Evolutionary conservation across 2,329 filamentous ascomycete species (phyloP).

Genomic region (Cadophora sp.): DNA sequence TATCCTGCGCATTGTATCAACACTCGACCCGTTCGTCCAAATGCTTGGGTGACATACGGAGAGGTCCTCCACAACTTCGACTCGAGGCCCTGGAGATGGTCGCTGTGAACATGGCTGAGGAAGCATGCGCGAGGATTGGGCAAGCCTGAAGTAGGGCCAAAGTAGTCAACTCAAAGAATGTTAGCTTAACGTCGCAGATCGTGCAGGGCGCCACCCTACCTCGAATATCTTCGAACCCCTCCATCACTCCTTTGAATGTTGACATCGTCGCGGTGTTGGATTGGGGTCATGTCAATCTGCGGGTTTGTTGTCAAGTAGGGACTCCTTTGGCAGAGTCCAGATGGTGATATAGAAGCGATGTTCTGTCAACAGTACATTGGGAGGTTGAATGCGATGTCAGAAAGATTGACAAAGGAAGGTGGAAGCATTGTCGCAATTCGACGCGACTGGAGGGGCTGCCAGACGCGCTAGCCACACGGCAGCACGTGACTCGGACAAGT

Average conservation of each 20-base stretch:
- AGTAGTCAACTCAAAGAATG: constrained; percentile 81
- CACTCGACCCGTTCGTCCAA: not conserved
- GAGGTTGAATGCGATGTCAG: not conserved
- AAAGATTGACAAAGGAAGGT: not conserved
- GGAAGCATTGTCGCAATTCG: not conserved
- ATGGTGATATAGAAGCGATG: not conserved
- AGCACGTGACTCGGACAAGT: not conserved
- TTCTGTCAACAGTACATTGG: not conserved
- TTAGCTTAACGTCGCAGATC: constrained; percentile 16
- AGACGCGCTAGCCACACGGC: not conserved
- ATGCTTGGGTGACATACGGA: constrained; percentile 58
- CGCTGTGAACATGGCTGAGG: constrained; percentile 90
- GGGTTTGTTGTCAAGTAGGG: not conserved
- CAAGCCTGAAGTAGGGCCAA: constrained; percentile 62
- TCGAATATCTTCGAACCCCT: constrained; percentile 81
- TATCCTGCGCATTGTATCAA: constrained; percentile 54
- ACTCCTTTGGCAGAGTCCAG: not conserved
- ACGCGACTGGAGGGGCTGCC: not conserved
- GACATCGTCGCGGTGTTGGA: constrained; percentile 62
- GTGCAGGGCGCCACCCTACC: constrained; percentile 51
- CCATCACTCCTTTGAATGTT: constrained; percentile 74
- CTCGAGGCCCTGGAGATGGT: constrained; percentile 87
- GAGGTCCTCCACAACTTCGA: constrained; percentile 67
- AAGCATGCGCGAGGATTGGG: constrained; percentile 81
- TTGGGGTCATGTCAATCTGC: not conserved